Percentiles rank a stretch among this genome's conserved stretches.
Conservation (phyloP, 1,139 yeast species). For the Debaryomyces robertsiae region DNA sequence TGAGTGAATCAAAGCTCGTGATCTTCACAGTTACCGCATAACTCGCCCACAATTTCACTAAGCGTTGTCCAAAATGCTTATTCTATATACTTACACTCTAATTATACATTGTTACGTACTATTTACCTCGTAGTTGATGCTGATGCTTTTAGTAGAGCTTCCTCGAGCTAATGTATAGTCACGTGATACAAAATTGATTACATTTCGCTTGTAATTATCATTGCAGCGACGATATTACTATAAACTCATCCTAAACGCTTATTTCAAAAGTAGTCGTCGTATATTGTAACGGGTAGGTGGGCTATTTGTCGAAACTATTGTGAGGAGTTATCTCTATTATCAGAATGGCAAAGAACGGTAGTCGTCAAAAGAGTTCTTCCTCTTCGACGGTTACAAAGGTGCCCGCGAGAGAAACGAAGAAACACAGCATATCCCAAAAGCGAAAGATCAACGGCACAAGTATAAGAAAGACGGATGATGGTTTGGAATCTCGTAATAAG, state of each 20-base stretch:
- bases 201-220: neutral
- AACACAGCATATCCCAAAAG: constrained; percentile 2
- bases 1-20: constrained; percentile 37
- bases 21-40: constrained; percentile 5
- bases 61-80: neutral
- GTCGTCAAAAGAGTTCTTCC: constrained; percentile 8
- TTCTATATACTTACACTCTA: constrained; percentile 2
- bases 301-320: too few species aligned
- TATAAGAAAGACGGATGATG: neutral
- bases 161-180: neutral
- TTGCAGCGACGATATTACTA: too few species aligned
- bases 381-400: neutral
- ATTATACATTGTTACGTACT: constrained; percentile 6
- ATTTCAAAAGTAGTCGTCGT: constrained; percentile 2
- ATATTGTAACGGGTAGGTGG: neutral
- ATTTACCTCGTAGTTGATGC: neutral
- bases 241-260: neutral
- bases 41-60: neutral
- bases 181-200: constrained; percentile 2
- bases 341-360: constrained; percentile 13
- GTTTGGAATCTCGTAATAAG: constrained; percentile 3
- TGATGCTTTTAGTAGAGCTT: too few species aligned
- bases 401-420: constrained; percentile 1
- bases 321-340: neutral
- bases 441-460: constrained; percentile 3